phyloP scores from a whole-genome alignment of 805 yeast species.

The Lipomyces sp. region DNA sequence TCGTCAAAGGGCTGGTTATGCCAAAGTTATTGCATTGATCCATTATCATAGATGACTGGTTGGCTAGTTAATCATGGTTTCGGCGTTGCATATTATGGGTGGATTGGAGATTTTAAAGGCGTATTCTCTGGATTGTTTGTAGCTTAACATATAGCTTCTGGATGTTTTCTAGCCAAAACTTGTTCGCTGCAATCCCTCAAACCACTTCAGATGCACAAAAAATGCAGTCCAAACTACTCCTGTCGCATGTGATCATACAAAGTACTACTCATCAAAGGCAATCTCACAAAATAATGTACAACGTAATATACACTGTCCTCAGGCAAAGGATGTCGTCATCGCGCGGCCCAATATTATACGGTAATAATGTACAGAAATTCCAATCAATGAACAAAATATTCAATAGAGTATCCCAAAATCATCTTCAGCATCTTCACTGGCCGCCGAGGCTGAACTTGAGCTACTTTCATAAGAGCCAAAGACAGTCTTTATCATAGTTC shows the following conservation, averaged over 20 bases:
- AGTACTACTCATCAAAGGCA: not conserved
- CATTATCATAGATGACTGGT: not conserved
- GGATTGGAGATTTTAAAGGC: not conserved
- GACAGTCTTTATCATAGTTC: not conserved
- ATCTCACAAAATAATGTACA: not conserved
- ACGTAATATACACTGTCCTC: not conserved
- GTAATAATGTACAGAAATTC: not conserved
- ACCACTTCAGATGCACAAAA: not conserved
- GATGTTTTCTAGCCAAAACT: not conserved
- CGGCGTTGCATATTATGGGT: not conserved
- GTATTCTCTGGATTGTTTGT: not conserved
- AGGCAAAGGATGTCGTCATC: not conserved
- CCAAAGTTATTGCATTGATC: constrained; percentile 30
- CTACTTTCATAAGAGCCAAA: not conserved
- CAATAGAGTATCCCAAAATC: not conserved
- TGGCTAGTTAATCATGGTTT: not conserved
- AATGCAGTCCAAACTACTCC: not conserved
- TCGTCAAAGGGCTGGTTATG: constrained; percentile 55
- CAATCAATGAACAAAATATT: not conserved
- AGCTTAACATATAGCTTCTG: not conserved
- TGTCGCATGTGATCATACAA: not conserved
- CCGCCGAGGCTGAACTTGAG: not conserved
- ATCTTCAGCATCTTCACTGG: not conserved
- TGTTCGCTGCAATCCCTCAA: not conserved
- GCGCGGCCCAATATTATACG: not conserved